phyloP scores from a whole-genome alignment of 176 grass and related monocot species.

The Poa annua region DNA sequence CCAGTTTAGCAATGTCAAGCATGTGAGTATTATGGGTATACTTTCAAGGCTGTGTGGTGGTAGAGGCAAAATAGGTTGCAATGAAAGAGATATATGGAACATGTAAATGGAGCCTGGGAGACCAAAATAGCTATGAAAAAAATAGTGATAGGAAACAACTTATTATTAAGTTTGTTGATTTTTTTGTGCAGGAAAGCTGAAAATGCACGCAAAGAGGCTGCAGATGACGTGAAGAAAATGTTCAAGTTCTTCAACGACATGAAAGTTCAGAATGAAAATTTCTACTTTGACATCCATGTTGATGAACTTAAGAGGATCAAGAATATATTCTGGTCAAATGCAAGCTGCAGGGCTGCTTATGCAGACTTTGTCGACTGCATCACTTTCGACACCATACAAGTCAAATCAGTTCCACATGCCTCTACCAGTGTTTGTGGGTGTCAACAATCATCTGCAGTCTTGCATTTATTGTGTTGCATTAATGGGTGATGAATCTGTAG shows the following conservation, averaged over 20 bases:
- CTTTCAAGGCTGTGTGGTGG: too few relatives aligned
- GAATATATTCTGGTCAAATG: background rate
- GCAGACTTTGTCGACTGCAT: background rate
- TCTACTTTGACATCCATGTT: background rate
- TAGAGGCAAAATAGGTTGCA: too few relatives aligned
- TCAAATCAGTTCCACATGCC: background rate
- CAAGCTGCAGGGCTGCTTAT: background rate
- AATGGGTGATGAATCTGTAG: background rate
- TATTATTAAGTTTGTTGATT: too few relatives aligned
- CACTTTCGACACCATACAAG: background rate
- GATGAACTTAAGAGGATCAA: background rate
- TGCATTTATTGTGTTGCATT: background rate
- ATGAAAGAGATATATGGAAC: too few relatives aligned
- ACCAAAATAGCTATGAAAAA: too few relatives aligned
- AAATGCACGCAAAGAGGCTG: background rate
- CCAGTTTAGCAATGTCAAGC: too few relatives aligned
- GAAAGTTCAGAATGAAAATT: background rate
- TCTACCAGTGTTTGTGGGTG: background rate
- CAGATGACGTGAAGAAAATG: background rate
- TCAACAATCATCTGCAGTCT: background rate
- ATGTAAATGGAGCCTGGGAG: too few relatives aligned
- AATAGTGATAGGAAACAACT: too few relatives aligned
- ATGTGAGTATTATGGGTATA: too few relatives aligned
- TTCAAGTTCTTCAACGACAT: background rate
- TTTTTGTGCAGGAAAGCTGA: background rate